These are phyloP conservation scores for Lactarius hengduanensis DNA, from an alignment of 768 basidiomycete species.

Conservation along the genomic window DNA sequence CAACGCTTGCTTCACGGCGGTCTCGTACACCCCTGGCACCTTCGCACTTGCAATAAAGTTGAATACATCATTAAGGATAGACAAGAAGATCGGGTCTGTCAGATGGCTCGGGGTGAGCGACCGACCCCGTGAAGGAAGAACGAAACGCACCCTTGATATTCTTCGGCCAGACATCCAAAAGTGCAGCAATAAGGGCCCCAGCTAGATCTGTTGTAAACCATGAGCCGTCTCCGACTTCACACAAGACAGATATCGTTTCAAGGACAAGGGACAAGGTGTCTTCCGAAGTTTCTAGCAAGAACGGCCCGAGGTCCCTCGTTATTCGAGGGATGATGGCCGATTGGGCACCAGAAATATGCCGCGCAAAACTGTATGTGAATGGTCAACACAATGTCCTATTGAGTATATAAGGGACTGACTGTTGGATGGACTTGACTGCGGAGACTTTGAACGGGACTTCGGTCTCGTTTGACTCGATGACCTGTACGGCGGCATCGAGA, in stretches of 20 bases:
- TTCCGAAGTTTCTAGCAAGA: constrained; percentile 75
- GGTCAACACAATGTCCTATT: neutral
- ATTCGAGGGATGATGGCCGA: constrained; percentile 69
- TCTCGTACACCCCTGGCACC: constrained; percentile 60
- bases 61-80: constrained; percentile 19
- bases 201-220: constrained; percentile 74
- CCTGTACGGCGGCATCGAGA: constrained; percentile 81
- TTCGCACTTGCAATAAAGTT: constrained; percentile 75
- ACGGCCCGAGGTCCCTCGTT: constrained; percentile 78
- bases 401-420: constrained; percentile 51
- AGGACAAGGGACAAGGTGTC: constrained; percentile 87
- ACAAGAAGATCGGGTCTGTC: constrained; percentile 76
- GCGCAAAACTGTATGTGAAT: constrained; percentile 59
- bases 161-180: constrained; percentile 81
- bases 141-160: constrained; percentile 71
- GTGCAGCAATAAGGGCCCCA: constrained; percentile 58
- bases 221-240: constrained; percentile 67
- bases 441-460: constrained; percentile 90
- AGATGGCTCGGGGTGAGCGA: constrained; percentile 1
- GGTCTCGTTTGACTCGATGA: constrained; percentile 69
- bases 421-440: constrained; percentile 89
- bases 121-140: constrained; percentile 5
- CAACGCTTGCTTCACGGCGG: constrained; percentile 69
- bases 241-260: constrained; percentile 77
- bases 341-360: constrained; percentile 59